Base-by-base conservation (phyloP, 139 green algal species). In the Picochlorum sp. region DNA sequence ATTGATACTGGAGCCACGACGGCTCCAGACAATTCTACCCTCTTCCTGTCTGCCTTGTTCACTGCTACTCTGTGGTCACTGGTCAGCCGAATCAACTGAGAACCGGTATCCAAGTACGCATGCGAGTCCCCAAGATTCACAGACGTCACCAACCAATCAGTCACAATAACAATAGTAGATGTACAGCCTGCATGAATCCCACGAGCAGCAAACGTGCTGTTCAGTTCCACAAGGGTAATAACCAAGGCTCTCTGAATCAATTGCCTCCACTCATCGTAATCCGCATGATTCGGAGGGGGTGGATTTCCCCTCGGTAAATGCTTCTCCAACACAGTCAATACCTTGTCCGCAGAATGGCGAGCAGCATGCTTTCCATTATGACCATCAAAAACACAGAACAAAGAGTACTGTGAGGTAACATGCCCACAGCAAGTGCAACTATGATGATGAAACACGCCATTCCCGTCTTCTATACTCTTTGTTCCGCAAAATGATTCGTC, bases 41-140 rank as follows among this genome's bases (percentile, higher is more conserved):
- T 68, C 18, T 50, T 47, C 20, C 77, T 67, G 49, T 85, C 78
- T 11, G 18, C 57, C 63, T 73, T 59, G 65, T 85, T 68, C 3
- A 70, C 69, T 6, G 64, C 62, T 16, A 83, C 62, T 41, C 80
- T 67, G 56, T 86, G 80, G 49, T 86, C 78, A n/a, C 58, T 63
- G 2, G 72, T 80, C 23, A 87, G 60, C 57, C 61, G 21, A 30
- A 71, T 13, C 10, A 68, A 30, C 23, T 77, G 62, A 13, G 30
- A 23, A 3, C 85, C 88, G 0, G 73, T 80, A 69, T 97, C 89
- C 9, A 97, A 69, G 3, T 89, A 69, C 0, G 85, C 81, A 0
- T 81, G 77, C 6, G 84, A 95, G 82, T 98, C 92, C 0, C 92
- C 92, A 13, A 95, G 74, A 66, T 87, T 91, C 2, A 84, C 92